Base-by-base conservation (phyloP, 2,329 filamentous ascomycete species). In the Aspergillus pseudonomiae region DNA sequence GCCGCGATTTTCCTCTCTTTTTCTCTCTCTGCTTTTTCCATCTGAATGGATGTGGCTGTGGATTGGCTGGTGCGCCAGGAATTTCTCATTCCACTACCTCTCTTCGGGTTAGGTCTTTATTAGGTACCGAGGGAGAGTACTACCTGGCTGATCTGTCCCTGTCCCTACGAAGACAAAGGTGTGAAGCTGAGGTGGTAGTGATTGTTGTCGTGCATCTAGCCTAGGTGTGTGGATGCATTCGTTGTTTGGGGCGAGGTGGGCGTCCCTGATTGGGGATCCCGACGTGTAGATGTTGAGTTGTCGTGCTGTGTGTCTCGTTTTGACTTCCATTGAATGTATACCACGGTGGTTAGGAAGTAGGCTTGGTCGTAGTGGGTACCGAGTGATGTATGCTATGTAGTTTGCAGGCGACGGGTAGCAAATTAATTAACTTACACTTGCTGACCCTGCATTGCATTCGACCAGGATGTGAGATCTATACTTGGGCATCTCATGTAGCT, bases 151-250 rank as follows among this genome's bases (percentile, higher is more conserved):
- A 36, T 32, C 28, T 52, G 32, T 26, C 24, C 52, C 52, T 26
- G 52, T 26, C 26, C 19, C 39, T 4, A 10, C 16, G 39, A 41
- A n/a, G 7, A 41, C 3, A 39, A 39, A 26, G 11, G 32, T 6
- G 11, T 16, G 26, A 39, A 19, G 21, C 14, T 55, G 52, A 55
- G 52, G 52, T 55, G 52, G 52, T 26, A 55, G 52, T 55, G 52
- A 55, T 55, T 55, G 52, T 55, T 55, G 52, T 55, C 52, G 32
- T 55, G 52, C 52, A 55, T n/a, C 19, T 55, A 14, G 32, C 30
- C 30, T 32, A 30, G 14, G 46, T 52, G 32, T 55, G n/a, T 39
- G 4, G 26, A 39, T 55, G 52, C 24, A 55, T 55, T 55, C 32
- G 52, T 55, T 55, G 52, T 24, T 36, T n/a, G 32, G 16, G 39